phyloP scores from a whole-genome alignment of 2,329 filamentous ascomycete genomes.

The Chrysosporium queenslandicum region DNA sequence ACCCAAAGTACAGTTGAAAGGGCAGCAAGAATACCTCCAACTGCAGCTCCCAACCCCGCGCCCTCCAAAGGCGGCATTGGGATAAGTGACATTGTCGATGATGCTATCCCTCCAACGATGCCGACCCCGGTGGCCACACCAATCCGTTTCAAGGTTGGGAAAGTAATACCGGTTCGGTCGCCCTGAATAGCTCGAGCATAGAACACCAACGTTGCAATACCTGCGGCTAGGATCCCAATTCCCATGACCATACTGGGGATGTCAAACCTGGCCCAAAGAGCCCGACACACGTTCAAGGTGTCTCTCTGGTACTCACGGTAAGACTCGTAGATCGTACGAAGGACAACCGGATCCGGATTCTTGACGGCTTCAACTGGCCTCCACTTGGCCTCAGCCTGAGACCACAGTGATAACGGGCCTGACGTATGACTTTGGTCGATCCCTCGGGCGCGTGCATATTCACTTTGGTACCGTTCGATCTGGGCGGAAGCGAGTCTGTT shows the following conservation, averaged over 20 bases:
- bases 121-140: slow-evolving; percentile 42
- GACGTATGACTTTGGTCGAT: slow-evolving; percentile 52
- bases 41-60: slow-evolving; percentile 33
- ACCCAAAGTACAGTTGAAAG: slow-evolving; percentile 32
- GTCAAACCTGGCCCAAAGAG: slow-evolving; percentile 87
- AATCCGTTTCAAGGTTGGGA: slow-evolving; percentile 44
- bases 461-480: slow-evolving; percentile 76
- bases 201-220: slow-evolving; percentile 58
- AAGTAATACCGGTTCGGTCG: slow-evolving; percentile 46
- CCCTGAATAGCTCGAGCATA: slow-evolving; percentile 55
- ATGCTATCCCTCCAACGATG: slow-evolving; percentile 23
- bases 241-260: slow-evolving; percentile 75
- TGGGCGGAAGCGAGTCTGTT: slow-evolving; percentile 71
- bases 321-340: slow-evolving; percentile 42
- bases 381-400: slow-evolving; percentile 47
- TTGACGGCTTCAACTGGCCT: slow-evolving; percentile 35
- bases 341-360: slow-evolving; percentile 29
- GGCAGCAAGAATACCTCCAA: slow-evolving; percentile 38
- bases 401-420: slow-evolving; percentile 51
- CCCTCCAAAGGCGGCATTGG: slow-evolving; percentile 27
- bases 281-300: slow-evolving; percentile 69
- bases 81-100: slow-evolving; percentile 21
- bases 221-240: slow-evolving; percentile 57
- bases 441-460: slow-evolving; percentile 66
- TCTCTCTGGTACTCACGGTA: slow-evolving; percentile 66